Evolutionary conservation across 1,284 basidiomycete genomes (phyloP).

Genomic region (Trichosporon faecale): DNA sequence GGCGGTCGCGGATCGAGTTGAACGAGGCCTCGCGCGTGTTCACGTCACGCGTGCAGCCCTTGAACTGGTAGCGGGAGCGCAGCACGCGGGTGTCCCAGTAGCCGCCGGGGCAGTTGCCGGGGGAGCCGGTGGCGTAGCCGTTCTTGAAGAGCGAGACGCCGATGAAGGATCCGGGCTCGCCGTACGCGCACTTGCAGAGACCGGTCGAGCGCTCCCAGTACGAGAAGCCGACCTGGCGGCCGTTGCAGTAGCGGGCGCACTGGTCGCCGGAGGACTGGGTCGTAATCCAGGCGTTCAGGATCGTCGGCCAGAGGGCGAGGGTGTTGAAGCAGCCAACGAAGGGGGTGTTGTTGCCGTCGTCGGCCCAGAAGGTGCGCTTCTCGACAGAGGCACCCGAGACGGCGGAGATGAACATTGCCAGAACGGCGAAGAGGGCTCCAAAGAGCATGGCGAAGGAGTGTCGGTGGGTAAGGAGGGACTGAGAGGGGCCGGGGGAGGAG

Average conservation of each 20-base stretch:
- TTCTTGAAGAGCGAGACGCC: not conserved
- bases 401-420: not conserved
- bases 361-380: not conserved
- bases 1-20: conserved; percentile 4
- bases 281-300: not conserved
- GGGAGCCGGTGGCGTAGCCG: not conserved
- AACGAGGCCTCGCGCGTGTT: not conserved
- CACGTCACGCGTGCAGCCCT: conserved; percentile 5
- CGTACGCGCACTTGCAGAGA: not conserved
- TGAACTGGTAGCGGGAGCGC: not conserved
- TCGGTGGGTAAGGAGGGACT: not conserved
- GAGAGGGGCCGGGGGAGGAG: not conserved
- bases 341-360: conserved; percentile 1
- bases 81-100: conserved; percentile 9
- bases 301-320: not conserved
- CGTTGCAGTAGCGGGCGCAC: not conserved
- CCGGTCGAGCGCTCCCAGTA: not conserved
- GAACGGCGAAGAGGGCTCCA: not conserved
- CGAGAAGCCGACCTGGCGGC: not conserved
- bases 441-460: not conserved
- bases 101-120: not conserved
- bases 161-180: not conserved
- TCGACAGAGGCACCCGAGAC: not conserved
- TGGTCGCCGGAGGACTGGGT: not conserved
- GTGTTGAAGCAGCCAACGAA: conserved; percentile 6